Evolutionary conservation across 768 basidiomycete species (phyloP).

Genomic region (Termitomyces sp.): DNA sequence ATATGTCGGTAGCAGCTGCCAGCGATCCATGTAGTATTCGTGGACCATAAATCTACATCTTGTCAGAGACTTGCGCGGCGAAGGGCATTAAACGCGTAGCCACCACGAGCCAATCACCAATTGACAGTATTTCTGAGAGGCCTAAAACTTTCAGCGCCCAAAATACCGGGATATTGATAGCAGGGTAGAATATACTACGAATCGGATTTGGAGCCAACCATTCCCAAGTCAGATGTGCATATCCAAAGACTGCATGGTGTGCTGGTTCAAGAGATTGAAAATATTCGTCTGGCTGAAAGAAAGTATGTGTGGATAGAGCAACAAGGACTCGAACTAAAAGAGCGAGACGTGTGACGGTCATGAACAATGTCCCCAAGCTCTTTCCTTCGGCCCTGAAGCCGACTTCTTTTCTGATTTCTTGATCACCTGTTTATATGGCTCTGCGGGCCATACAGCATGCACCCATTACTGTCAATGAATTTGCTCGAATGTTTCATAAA

Average conservation of each 20-base stretch:
- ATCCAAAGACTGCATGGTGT: conserved; percentile 82
- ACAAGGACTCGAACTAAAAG: conserved; percentile 49
- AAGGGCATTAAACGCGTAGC: conserved; percentile 23
- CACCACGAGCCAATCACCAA: conserved; percentile 57
- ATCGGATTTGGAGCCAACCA: conserved; percentile 72
- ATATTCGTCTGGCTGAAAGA: conserved; percentile 97
- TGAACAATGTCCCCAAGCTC: conserved; percentile 1
- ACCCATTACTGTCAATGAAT: conserved; percentile 46
- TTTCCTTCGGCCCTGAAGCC: not conserved
- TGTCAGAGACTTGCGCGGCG: not conserved
- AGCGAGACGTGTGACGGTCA: conserved; percentile 25
- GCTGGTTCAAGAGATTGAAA: conserved; percentile 94
- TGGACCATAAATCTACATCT: conserved; percentile 61
- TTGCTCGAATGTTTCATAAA: conserved; percentile 36
- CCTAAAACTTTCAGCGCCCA: conserved; percentile 54
- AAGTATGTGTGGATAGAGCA: conserved; percentile 70
- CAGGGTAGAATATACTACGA: conserved; percentile 77
- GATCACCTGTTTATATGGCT: conserved; percentile 4
- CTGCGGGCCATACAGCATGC: conserved; percentile 4
- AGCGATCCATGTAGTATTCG: conserved; percentile 69
- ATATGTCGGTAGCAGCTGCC: conserved; percentile 79
- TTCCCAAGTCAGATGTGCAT: conserved; percentile 94
- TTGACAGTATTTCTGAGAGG: conserved; percentile 35
- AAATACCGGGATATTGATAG: conserved; percentile 75
- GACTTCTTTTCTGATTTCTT: not conserved